A percentile compares a stretch with the other conserved stretches of the same genome.
These are phyloP conservation scores for Monosporascus sp. DNA, from an alignment of 2,329 filamentous ascomycete species.

Conservation along the genomic window DNA sequence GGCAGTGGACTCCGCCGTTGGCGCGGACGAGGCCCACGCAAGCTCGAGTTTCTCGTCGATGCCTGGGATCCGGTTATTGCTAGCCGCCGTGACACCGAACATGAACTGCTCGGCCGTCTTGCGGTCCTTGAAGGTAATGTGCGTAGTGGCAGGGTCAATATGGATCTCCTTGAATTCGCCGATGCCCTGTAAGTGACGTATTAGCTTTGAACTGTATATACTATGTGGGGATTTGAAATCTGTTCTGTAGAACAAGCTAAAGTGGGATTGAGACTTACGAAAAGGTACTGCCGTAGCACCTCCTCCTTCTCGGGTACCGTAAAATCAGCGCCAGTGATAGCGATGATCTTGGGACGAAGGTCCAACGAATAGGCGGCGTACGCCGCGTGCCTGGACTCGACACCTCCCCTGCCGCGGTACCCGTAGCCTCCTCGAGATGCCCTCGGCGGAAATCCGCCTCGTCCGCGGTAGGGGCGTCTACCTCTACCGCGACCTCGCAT, in stretches of 20 bases:
- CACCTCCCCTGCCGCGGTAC: slow-evolving; percentile 38
- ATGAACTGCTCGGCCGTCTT: slow-evolving; percentile 67
- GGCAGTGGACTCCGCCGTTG: slow-evolving; percentile 12
- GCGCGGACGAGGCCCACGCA: slow-evolving; percentile 48
- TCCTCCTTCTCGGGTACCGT: slow-evolving; percentile 60
- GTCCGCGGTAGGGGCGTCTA: slow-evolving; percentile 32
- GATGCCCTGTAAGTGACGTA: slow-evolving; percentile 40
- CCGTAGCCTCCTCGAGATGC: slow-evolving; percentile 36
- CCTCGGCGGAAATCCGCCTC: slow-evolving; percentile 30
- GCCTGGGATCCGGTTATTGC: slow-evolving; percentile 52
- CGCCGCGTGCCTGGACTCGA: slow-evolving; percentile 36
- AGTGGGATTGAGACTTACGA: slow-evolving; percentile 42
- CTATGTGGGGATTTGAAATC: too few species aligned
- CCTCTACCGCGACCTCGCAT: slow-evolving; percentile 32
- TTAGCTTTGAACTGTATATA: slow-evolving; percentile 15
- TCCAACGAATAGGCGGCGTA: slow-evolving; percentile 66
- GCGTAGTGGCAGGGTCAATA: slow-evolving; percentile 38
- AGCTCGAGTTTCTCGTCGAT: slow-evolving; percentile 59
- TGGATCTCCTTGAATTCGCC: slow-evolving; percentile 58
- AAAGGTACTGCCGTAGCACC: slow-evolving; percentile 62
- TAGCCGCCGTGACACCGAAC: slow-evolving; percentile 38
- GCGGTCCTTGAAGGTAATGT: slow-evolving; percentile 61
- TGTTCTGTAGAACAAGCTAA: slow-evolving; percentile 2
- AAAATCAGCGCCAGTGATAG: slow-evolving; percentile 59
- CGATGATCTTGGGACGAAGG: slow-evolving; percentile 66